phyloP scores from a whole-genome alignment of 345 rosid genomes.

The Aethionema arabicum region DNA sequence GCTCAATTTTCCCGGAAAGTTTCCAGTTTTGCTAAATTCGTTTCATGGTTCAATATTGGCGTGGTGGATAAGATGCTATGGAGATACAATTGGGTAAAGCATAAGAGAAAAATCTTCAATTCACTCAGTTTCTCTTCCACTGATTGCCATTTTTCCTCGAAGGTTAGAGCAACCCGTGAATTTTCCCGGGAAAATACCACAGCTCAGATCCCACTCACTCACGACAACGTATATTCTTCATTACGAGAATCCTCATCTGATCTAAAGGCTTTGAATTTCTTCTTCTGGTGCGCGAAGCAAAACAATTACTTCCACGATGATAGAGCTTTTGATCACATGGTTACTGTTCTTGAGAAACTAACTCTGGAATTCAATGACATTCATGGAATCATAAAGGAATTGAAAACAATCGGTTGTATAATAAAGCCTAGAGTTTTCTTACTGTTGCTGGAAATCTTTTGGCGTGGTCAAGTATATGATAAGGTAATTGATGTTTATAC shows the following conservation, averaged over 20 bases:
- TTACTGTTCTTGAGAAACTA: slow-evolving; percentile 43
- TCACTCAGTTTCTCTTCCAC: slow-evolving; percentile 27
- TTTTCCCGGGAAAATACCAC: slow-evolving; percentile 9
- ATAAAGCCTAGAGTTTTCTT: slow-evolving; percentile 51
- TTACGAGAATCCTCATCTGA: slow-evolving; percentile 52
- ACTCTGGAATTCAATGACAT: slow-evolving; percentile 35
- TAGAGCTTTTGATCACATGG: slow-evolving; percentile 54
- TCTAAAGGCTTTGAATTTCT: slow-evolving; percentile 57
- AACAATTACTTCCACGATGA: slow-evolving; percentile 51
- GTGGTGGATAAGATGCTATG: slow-evolving; percentile 41
- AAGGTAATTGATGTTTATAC: slow-evolving; percentile 54
- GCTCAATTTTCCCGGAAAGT: background rate
- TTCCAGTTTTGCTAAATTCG: background rate
- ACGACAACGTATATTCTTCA: slow-evolving; percentile 47
- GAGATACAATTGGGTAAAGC: slow-evolving; percentile 41
- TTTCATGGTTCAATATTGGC: slow-evolving; percentile 31
- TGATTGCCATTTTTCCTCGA: slow-evolving; percentile 28
- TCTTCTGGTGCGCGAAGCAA: slow-evolving; percentile 62
- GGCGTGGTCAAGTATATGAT: slow-evolving; percentile 57
- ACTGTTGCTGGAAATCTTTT: slow-evolving; percentile 63
- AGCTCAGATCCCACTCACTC: slow-evolving; percentile 36
- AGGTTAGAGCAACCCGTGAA: slow-evolving; percentile 12
- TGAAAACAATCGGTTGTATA: slow-evolving; percentile 45
- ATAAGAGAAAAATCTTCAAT: slow-evolving; percentile 31
- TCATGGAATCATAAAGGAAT: slow-evolving; percentile 41